phyloP scores from a whole-genome alignment of 2,329 filamentous ascomycete genomes.

The Hortaea sp. region DNA sequence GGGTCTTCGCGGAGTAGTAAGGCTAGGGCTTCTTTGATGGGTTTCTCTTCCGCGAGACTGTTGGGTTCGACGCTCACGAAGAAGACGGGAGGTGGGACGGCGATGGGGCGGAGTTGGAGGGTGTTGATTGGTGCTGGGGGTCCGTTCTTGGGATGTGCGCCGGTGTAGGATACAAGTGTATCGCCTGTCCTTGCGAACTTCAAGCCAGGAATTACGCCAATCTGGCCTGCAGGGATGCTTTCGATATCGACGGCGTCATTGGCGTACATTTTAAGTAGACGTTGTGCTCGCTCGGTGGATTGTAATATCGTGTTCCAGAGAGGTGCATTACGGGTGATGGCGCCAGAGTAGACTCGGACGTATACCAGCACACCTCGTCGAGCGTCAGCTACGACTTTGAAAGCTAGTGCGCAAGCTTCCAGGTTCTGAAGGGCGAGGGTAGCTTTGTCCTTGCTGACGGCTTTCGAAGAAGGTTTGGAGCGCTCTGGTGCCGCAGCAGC shows the following conservation, averaged over 20 bases:
- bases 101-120: conserved; percentile 76
- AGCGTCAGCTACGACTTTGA: conserved; percentile 88
- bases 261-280: conserved; percentile 81
- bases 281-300: conserved; percentile 67
- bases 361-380: conserved; percentile 83
- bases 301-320: conserved; percentile 83
- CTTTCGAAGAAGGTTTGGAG: conserved; percentile 16
- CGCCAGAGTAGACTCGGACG: conserved; percentile 82
- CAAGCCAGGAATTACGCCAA: conserved; percentile 83
- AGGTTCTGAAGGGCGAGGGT: conserved; percentile 48
- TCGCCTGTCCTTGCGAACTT: conserved; percentile 91
- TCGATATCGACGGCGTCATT: conserved; percentile 77
- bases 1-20: conserved; percentile 85
- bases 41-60: conserved; percentile 67
- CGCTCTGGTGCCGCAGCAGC: background rate
- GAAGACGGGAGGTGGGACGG: conserved; percentile 87
- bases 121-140: conserved; percentile 60
- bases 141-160: conserved; percentile 48
- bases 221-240: conserved; percentile 74
- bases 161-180: conserved; percentile 68
- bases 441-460: conserved; percentile 30
- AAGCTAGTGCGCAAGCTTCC: conserved; percentile 59
- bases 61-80: conserved; percentile 87
- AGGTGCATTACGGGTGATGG: conserved; percentile 59
- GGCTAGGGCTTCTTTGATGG: conserved; percentile 64